These are phyloP conservation scores for Eucalyptus coolabah DNA, from an alignment of 345 rosid genomes.

Conservation along the genomic window DNA sequence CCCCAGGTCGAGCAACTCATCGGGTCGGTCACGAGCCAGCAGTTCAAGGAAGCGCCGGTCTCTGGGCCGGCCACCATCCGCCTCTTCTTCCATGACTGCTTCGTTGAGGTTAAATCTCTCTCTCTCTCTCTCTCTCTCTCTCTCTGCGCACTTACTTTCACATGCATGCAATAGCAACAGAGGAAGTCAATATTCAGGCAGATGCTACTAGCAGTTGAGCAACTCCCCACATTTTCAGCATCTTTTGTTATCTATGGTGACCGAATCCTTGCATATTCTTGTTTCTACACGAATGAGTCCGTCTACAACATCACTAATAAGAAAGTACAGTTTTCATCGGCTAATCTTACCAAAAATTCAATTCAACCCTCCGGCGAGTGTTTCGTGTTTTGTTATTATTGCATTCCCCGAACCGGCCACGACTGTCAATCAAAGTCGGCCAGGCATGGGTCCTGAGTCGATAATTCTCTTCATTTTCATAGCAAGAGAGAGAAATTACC, in stretches of 20 bases:
- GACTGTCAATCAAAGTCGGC: neutral
- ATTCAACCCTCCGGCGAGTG: neutral
- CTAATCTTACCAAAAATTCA: neutral
- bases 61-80: slow-evolving; percentile 87
- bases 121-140: neutral
- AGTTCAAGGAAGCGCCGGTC: slow-evolving; percentile 60
- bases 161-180: neutral
- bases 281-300: neutral
- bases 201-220: neutral
- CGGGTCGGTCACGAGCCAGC: slow-evolving; percentile 57
- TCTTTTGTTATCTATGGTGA: neutral
- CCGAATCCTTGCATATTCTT: neutral
- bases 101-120: slow-evolving; percentile 42
- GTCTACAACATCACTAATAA: neutral
- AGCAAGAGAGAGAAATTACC: neutral
- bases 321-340: neutral
- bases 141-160: neutral
- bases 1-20: slow-evolving; percentile 67
- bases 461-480: neutral
- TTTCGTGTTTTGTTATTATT: neutral
- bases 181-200: neutral
- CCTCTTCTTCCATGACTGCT: slow-evolving; percentile 95
- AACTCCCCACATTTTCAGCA: neutral
- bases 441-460: neutral
- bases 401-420: neutral